Evolutionary conservation across 1,284 basidiomycete genomes (phyloP).

Genomic region (Schizophyllum commune): DNA sequence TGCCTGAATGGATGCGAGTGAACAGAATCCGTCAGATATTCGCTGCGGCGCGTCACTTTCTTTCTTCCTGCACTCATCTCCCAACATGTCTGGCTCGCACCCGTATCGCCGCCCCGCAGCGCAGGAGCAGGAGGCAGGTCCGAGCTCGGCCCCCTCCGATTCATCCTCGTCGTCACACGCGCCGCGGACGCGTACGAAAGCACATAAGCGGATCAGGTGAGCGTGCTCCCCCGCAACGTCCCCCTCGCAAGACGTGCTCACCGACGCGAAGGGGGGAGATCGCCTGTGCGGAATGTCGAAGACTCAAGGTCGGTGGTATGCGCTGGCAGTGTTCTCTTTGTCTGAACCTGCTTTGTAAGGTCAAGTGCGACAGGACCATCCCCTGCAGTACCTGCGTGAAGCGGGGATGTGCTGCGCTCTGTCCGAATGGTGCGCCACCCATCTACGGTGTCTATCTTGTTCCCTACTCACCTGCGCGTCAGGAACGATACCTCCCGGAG

Average conservation of each 20-base stretch:
- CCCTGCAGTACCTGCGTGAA: constrained; percentile 39
- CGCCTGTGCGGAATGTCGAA: constrained; percentile 38
- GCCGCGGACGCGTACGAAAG: constrained; percentile 14
- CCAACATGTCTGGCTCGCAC: neutral
- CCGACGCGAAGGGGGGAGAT: constrained; percentile 29
- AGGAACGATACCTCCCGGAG: constrained; percentile 43
- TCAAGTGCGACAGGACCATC: constrained; percentile 20
- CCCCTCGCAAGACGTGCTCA: neutral
- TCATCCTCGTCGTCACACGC: neutral
- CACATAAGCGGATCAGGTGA: constrained; percentile 24
- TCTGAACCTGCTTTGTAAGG: constrained; percentile 11
- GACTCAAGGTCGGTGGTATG: constrained; percentile 30
- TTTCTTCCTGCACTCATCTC: neutral
- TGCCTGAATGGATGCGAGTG: neutral
- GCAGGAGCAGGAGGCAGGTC: neutral
- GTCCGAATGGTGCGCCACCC: constrained; percentile 33
- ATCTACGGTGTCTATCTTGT: neutral
- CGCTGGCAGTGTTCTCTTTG: constrained; percentile 17
- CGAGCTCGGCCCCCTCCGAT: neutral
- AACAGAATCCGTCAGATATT: neutral
- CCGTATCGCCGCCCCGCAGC: neutral
- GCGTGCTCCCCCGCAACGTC: neutral
- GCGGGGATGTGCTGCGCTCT: constrained; percentile 39
- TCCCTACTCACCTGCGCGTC: neutral
- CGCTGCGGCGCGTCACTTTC: neutral